A percentile compares a stretch with the other conserved stretches of the same genome.
Evolutionary conservation across 106 monocot genomes (phyloP).

Genomic region (Apostasia ramifera): DNA sequence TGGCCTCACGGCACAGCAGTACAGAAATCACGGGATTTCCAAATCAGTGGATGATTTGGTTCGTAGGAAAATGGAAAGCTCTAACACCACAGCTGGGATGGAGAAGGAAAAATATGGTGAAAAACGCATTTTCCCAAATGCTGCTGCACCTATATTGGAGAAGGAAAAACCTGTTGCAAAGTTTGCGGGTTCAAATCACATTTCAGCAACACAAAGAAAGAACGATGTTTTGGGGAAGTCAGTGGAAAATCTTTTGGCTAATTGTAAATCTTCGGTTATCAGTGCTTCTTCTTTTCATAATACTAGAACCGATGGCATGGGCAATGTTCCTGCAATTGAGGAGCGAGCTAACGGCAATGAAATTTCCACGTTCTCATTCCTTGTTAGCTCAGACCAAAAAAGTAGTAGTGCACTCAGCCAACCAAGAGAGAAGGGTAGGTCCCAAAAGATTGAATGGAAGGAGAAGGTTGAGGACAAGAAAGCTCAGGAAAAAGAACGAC

Average conservation of each 20-base stretch:
- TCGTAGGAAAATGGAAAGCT: conserved; percentile 6
- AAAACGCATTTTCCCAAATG: not conserved
- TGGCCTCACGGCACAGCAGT: not conserved
- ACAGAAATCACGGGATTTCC: conserved; percentile 5
- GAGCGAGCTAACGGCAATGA: conserved; percentile 1
- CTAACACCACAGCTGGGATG: not conserved
- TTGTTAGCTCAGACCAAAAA: conserved; percentile 6
- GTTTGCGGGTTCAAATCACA: not conserved
- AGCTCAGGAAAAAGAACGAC: conserved; percentile 13
- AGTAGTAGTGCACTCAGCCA: no score
- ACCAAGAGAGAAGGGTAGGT: conserved; percentile 6
- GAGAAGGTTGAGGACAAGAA: conserved; percentile 19
- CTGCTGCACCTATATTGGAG: not conserved
- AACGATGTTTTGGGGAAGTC: conserved; percentile 2
- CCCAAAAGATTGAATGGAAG: conserved; percentile 20
- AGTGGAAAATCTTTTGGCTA: not conserved
- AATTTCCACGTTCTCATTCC: conserved; percentile 1
- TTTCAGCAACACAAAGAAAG: not conserved
- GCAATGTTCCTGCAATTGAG: not conserved
- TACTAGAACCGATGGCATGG: not conserved
- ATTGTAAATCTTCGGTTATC: no score
- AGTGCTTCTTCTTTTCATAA: not conserved
- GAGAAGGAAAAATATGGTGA: conserved; percentile 6
- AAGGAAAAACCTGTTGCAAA: not conserved
- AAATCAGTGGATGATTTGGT: not conserved